Evolutionary conservation across 116 monocot genomes (phyloP), one percentile per base, ranked within the genome.

Genomic region (Phalaenopsis hybrid): DNA sequence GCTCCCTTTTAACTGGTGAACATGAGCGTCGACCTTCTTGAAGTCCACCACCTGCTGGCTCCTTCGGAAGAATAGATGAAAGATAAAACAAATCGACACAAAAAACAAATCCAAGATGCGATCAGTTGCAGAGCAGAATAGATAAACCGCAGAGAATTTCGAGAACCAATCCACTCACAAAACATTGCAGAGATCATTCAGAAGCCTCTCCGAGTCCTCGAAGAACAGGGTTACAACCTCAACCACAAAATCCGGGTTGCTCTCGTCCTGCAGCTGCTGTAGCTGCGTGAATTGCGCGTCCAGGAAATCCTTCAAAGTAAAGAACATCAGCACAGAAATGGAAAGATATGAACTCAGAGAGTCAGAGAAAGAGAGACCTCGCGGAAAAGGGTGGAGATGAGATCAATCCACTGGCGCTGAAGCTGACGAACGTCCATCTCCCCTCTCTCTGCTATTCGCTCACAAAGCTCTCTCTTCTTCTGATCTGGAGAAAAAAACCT

Each of bases 1-100:
- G 85, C 89, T 89, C 8, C 89, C 89, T 55, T 87, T 89, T 50
- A 89, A 48, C 81, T 89, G 89, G 67, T 89, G 89, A 37, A 87
- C 85, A 78, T 83, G 74, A n/a, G 80, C 80, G 74, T 81, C 87
- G 20, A 87, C 82, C 55, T 79, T 87, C 18, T 81, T 72, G 76
- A 84, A 87, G 75, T 89, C 87, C 74, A 89, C 85, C 78, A 69
- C 78, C 37, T 63, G 74, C 76, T 89, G 85, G 44, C 80, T 81
- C 9, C 87, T 89, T 79, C 21, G 33, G 15, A 7, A 25, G 25
- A 23, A 48, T 28, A 13, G 23, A 77, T 21, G 21, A 11, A 50
- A 51, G 51, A 48, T 2, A 2, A 10, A 6, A 75, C 18, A 75
- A 75, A 8, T 0, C 1, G n/a, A 13, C 28, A 65, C n/a, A 45